A percentile compares a stretch with the other conserved stretches of the same genome.
Evolutionary conservation across 495 filamentous ascomycete genomes (phyloP).

Genomic region (Neurospora sp.): DNA sequence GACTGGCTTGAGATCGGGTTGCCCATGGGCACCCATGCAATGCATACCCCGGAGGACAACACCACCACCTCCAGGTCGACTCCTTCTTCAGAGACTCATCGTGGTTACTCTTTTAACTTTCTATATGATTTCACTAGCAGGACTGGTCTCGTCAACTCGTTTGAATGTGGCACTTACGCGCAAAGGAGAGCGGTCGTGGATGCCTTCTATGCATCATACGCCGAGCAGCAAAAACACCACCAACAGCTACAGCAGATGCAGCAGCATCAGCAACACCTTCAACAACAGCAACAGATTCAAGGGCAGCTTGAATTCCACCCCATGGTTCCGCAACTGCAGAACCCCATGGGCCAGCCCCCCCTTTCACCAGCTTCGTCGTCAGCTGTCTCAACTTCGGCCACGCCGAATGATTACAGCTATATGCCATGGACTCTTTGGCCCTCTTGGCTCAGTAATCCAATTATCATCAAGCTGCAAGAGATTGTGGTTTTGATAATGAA

Average conservation of each 20-base stretch:
- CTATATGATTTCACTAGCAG: conserved; percentile 22
- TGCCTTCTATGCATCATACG: conserved; percentile 10
- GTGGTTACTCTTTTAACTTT: conserved; percentile 16
- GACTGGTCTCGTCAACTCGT: conserved; percentile 20
- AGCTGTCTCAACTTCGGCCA: neutral
- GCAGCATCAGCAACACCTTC: neutral
- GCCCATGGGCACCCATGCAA: neutral
- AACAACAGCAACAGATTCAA: neutral
- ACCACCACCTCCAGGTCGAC: neutral
- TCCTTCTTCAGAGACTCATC: conserved; percentile 3
- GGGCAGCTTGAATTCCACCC: neutral
- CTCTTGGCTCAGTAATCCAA: conserved; percentile 16
- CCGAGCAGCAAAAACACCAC: conserved; percentile 5
- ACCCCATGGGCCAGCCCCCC: neutral
- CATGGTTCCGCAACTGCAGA: neutral
- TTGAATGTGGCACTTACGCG: conserved; percentile 19
- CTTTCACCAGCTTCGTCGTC: neutral
- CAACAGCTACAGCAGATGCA: neutral
- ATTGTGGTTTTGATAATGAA: conserved; percentile 18
- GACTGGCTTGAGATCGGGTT: conserved; percentile 12
- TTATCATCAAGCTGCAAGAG: conserved; percentile 15
- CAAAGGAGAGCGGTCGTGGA: conserved; percentile 17
- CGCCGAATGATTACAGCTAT: neutral
- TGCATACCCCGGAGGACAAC: neutral
- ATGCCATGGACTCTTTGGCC: conserved; percentile 5